Conservation (phyloP, 2,329 filamentous ascomycete species). For the Cercospora sesami region DNA sequence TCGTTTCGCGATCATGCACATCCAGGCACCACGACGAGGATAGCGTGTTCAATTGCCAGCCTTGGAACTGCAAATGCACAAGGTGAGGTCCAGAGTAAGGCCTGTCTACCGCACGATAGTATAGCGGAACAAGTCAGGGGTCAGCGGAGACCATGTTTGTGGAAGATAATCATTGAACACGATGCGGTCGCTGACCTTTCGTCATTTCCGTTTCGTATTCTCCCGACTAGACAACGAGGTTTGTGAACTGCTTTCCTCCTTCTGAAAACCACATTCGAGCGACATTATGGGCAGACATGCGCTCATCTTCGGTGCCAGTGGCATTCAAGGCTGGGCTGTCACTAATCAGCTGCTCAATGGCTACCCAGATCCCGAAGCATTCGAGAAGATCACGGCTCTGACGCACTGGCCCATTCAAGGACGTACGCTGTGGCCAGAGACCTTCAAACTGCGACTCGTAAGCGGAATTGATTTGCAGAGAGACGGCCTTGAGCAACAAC, state of each 20-base stretch:
- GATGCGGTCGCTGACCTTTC: not conserved
- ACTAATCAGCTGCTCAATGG: slow-evolving; percentile 50
- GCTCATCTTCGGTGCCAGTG: slow-evolving; percentile 47
- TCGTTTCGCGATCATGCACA: not conserved
- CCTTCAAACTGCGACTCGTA: not conserved
- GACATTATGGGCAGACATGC: slow-evolving; percentile 26
- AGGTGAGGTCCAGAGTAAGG: not conserved
- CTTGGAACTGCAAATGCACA: not conserved
- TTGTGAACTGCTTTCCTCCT: not conserved
- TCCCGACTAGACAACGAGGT: not conserved
- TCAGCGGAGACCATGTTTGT: not conserved
- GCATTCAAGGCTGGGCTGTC: slow-evolving; percentile 54
- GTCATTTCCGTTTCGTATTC: not conserved
- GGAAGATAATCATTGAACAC: not conserved
- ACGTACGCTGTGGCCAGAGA: not conserved
- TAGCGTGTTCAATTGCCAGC: not conserved
- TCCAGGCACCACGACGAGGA: not conserved
- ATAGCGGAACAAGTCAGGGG: not conserved
- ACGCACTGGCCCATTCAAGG: not conserved
- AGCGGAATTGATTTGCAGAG: not conserved
- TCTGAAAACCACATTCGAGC: not conserved
- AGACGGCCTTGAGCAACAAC: not conserved
- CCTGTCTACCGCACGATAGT: not conserved
- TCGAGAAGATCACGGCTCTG: slow-evolving; percentile 50
- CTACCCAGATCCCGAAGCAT: slow-evolving; percentile 49